phyloP scores from a whole-genome alignment of 164 flowering plant species.

The Vitis cinerea region DNA sequence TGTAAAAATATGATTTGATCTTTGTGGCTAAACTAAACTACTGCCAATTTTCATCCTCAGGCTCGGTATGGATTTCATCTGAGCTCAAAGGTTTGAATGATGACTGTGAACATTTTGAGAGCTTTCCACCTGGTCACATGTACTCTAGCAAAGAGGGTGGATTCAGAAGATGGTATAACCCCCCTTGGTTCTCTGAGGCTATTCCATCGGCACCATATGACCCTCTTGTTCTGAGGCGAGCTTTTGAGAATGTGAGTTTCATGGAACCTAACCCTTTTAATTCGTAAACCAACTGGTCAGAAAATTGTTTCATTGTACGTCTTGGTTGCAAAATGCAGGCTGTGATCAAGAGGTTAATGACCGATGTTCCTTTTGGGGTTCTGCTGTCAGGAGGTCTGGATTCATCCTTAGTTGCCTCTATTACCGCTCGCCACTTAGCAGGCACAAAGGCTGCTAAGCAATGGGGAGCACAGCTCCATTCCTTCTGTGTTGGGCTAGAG shows the following conservation, averaged over 20 bases:
- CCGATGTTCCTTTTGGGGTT: conserved; percentile 96
- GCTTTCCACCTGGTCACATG: conserved; percentile 89
- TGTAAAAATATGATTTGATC: no score
- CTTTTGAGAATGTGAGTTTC: conserved; percentile 71
- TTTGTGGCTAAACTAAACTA: neutral
- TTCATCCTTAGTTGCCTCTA: conserved; percentile 83
- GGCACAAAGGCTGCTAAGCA: conserved; percentile 85
- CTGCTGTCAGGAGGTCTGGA: conserved; percentile 89
- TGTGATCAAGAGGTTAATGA: conserved; percentile 89
- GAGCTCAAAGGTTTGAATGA: conserved; percentile 89
- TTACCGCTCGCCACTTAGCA: conserved; percentile 75
- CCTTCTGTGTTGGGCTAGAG: conserved; percentile 96
- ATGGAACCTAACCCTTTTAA: neutral
- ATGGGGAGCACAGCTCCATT: conserved; percentile 92
- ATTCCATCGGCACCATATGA: conserved; percentile 87
- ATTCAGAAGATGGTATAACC: conserved; percentile 80
- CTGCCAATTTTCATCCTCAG: conserved; percentile 28
- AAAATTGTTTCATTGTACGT: neutral
- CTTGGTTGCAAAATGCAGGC: conserved; percentile 45
- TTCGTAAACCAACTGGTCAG: neutral
- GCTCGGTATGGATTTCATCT: conserved; percentile 90
- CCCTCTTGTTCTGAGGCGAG: conserved; percentile 68
- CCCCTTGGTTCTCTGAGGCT: conserved; percentile 75
- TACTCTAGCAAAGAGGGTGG: conserved; percentile 85
- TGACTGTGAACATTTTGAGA: conserved; percentile 86